These are phyloP conservation scores for Iris macrosiphon DNA, from an alignment of 106 monocot species.

Conservation along the genomic window DNA sequence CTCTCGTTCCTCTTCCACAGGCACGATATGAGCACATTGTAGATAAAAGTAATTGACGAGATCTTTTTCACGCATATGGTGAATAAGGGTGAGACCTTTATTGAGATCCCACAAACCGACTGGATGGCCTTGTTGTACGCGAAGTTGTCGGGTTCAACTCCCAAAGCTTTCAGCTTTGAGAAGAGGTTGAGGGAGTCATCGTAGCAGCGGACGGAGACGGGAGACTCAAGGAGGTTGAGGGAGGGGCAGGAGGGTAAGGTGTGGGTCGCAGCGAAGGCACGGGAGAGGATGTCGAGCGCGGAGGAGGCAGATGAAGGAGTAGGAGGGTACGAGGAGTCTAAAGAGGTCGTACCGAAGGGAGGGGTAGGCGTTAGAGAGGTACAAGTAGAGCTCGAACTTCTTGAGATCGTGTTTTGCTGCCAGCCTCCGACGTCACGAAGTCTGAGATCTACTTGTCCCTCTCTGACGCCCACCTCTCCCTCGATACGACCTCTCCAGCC, in stretches of 20 bases:
- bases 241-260: constrained; percentile 3
- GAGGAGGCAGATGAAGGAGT: constrained; percentile 8
- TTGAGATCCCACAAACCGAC: constrained; percentile 15
- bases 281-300: constrained; percentile 9
- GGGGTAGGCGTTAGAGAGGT: constrained; percentile 3
- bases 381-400: constrained; percentile 2
- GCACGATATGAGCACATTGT: constrained; percentile 51
- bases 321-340: constrained; percentile 5
- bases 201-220: constrained; percentile 33
- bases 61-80: no score
- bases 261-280: neutral
- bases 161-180: constrained; percentile 9
- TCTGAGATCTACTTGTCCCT: constrained; percentile 5
- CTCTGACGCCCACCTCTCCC: neutral
- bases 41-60: constrained; percentile 38
- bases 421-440: no score
- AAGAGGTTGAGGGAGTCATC: constrained; percentile 27
- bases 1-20: constrained; percentile 35
- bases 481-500: constrained; percentile 3
- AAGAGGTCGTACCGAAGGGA: neutral
- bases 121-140: constrained; percentile 57
- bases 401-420: no score
- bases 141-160: constrained; percentile 29
- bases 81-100: no score
- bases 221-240: constrained; percentile 35